These are phyloP conservation scores for Stentor roeselii DNA, from an alignment of 73 alveolate genomes.

Conservation along the genomic window DNA sequence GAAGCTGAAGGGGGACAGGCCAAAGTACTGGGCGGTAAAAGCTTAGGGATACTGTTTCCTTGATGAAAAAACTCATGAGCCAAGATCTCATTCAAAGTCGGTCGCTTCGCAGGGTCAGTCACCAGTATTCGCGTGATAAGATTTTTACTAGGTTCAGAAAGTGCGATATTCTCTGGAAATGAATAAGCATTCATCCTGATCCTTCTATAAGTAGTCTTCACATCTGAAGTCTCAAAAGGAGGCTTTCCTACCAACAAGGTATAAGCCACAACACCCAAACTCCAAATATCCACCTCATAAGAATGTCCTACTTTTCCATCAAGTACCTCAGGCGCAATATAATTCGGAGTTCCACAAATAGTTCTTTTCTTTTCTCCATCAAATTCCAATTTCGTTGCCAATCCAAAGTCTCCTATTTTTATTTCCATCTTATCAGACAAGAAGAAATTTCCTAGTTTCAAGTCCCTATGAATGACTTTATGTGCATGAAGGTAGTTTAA, in stretches of 20 bases:
- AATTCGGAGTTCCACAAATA: slow-evolving; percentile 84
- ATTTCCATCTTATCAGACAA: slow-evolving; percentile 64
- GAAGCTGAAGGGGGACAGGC: slow-evolving; percentile 82
- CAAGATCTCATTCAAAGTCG: background rate
- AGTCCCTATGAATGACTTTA: slow-evolving; percentile 71
- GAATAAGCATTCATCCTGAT: slow-evolving; percentile 59
- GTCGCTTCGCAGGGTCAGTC: slow-evolving; percentile 52
- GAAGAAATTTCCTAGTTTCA: slow-evolving; percentile 76
- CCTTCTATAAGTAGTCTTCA: slow-evolving; percentile 70
- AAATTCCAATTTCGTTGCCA: slow-evolving; percentile 74
- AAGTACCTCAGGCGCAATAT: slow-evolving; percentile 87
- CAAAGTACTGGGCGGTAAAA: slow-evolving; percentile 72
- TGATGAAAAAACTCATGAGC: background rate
- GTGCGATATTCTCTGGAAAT: slow-evolving; percentile 75
- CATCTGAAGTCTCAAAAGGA: slow-evolving; percentile 85
- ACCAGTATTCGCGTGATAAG: slow-evolving; percentile 62
- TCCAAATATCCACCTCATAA: slow-evolving; percentile 84
- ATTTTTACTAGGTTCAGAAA: slow-evolving; percentile 79
- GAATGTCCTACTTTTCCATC: slow-evolving; percentile 77
- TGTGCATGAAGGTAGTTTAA: slow-evolving; percentile 54
- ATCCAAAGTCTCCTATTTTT: slow-evolving; percentile 83
- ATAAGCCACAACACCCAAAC: slow-evolving; percentile 77
- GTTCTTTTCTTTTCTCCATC: slow-evolving; percentile 81
- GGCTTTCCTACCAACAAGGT: slow-evolving; percentile 77
- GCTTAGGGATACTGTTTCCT: slow-evolving; percentile 58